phyloP scores from a whole-genome alignment of 805 yeast species.

The Myxozyma mucilagina region DNA sequence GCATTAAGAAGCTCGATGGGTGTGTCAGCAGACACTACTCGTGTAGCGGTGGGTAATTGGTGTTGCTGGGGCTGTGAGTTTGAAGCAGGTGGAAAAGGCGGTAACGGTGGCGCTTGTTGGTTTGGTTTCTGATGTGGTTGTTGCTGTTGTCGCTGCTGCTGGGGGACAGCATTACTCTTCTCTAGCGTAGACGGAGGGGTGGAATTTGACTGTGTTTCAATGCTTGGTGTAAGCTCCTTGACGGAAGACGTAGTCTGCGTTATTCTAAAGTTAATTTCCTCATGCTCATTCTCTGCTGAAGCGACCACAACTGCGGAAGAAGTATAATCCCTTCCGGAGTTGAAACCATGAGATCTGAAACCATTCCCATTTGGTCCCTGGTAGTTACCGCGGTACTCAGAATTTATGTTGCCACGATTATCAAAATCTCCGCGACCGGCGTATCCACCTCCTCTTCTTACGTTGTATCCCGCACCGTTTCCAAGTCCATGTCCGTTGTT shows the following conservation, averaged over 20 bases:
- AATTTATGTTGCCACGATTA: neutral
- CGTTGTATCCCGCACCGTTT: neutral
- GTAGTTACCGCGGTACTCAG: neutral
- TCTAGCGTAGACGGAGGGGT: neutral
- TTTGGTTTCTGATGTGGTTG: neutral
- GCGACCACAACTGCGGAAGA: neutral
- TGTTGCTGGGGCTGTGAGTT: too few relatives aligned
- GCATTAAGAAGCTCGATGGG: conserved; percentile 18
- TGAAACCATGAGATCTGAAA: neutral
- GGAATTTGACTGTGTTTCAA: neutral
- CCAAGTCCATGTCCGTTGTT: conserved; percentile 7
- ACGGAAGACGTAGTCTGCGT: neutral
- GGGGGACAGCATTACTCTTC: neutral
- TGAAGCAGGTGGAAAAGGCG: too few relatives aligned
- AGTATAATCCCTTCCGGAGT: neutral
- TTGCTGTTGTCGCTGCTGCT: neutral
- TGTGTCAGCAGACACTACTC: conserved; percentile 1
- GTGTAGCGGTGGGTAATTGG: neutral
- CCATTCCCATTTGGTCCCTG: neutral
- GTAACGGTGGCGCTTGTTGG: neutral
- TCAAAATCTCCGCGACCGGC: conserved; percentile 5
- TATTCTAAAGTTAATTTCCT: neutral
- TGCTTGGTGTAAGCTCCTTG: neutral
- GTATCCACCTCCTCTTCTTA: neutral
- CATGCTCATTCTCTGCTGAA: neutral